Evolutionary conservation across 257 asterid species (phyloP).

Genomic region (Leonotis leonurus): DNA sequence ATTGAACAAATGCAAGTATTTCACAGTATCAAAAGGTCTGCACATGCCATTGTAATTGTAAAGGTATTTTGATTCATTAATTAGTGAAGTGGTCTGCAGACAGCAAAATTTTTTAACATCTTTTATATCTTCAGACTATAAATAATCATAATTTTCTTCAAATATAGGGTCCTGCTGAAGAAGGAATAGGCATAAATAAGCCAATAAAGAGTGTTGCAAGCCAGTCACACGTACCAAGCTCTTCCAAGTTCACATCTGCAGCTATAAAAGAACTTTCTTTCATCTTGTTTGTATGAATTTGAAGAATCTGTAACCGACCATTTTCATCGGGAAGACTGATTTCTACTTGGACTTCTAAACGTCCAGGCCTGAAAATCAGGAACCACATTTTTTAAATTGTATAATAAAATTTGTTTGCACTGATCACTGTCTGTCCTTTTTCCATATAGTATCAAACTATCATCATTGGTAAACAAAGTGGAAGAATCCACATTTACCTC

Average conservation of each 20-base stretch:
- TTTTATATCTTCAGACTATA: no score
- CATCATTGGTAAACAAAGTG: conserved; percentile 9
- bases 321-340: conserved; percentile 98
- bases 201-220: neutral
- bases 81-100: no score
- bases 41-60: no score
- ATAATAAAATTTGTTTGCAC: neutral
- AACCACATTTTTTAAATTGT: neutral
- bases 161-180: neutral
- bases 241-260: conserved; percentile 87
- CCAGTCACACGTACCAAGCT: conserved; percentile 64
- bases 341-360: conserved; percentile 98
- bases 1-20: no score
- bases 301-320: conserved; percentile 96
- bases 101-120: no score
- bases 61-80: no score
- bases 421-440: conserved; percentile 1
- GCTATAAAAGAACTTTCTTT: conserved; percentile 91
- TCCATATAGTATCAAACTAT: neutral
- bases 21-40: no score
- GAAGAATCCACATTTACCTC: conserved; percentile 46
- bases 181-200: conserved; percentile 3
- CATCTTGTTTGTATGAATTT: conserved; percentile 96
- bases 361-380: conserved; percentile 77
- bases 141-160: no score